These are phyloP conservation scores for Microthlaspi erraticum DNA, from an alignment of 345 rosid genomes.

Conservation along the genomic window DNA sequence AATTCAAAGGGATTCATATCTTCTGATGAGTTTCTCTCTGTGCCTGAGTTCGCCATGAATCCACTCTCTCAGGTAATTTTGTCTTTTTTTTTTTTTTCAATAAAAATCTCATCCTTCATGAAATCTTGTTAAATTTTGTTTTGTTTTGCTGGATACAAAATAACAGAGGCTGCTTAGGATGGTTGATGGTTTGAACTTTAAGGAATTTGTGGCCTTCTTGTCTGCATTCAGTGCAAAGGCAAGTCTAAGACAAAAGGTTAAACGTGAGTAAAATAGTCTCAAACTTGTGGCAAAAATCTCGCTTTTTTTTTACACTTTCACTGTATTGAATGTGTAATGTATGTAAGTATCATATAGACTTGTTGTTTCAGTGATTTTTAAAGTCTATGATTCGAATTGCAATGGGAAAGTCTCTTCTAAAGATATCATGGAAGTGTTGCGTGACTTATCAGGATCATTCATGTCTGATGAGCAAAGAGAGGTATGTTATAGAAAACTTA, in stretches of 20 bases:
- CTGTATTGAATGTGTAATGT: background rate
- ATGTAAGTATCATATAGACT: too few species aligned
- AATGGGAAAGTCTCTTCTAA: conserved; percentile 77
- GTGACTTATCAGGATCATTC: conserved; percentile 78
- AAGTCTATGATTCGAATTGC: conserved; percentile 82
- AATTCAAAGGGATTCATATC: conserved; percentile 73
- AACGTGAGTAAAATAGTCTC: conserved; percentile 47
- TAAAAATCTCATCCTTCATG: too few species aligned
- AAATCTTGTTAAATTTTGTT: background rate
- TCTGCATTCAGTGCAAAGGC: conserved; percentile 85
- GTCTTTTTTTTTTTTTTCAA: background rate
- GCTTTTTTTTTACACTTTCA: background rate
- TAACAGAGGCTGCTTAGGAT: conserved; percentile 75
- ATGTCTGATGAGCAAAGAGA: conserved; percentile 75
- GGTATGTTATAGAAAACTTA: conserved; percentile 50
- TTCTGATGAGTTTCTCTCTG: conserved; percentile 84
- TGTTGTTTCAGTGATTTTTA: conserved; percentile 64
- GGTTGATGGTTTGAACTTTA: conserved; percentile 67
- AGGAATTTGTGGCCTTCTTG: conserved; percentile 77
- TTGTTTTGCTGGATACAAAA: background rate
- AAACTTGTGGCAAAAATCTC: background rate
- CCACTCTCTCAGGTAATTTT: conserved; percentile 76
- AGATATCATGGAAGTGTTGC: conserved; percentile 78
- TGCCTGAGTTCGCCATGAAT: conserved; percentile 89
- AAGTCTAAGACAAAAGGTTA: conserved; percentile 64